These are phyloP conservation scores for Ogataea ganodermae DNA, from an alignment of 805 yeast genomes.

Conservation along the genomic window DNA sequence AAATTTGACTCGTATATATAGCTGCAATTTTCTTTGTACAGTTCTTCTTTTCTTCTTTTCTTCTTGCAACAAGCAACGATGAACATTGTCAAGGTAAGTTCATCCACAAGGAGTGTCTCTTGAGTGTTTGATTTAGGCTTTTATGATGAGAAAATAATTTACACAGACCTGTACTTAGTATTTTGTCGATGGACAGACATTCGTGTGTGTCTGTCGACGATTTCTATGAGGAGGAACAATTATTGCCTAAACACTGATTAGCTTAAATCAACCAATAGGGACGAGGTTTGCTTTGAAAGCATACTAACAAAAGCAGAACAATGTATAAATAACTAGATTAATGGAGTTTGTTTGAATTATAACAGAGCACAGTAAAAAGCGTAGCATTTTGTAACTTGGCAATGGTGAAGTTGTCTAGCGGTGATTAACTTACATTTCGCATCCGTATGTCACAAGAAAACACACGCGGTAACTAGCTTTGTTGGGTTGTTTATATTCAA, in stretches of 20 bases:
- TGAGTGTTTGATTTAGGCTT: neutral
- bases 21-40: neutral
- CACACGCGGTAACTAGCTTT: too few species aligned
- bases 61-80: neutral
- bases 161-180: slow-evolving; percentile 64
- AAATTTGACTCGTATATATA: neutral
- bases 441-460: too few species aligned
- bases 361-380: too few species aligned
- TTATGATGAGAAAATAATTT: slow-evolving; percentile 45
- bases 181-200: slow-evolving; percentile 12
- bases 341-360: neutral
- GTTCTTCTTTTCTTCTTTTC: neutral
- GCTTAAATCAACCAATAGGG: neutral
- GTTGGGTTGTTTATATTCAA: neutral
- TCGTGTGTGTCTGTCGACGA: slow-evolving; percentile 4
- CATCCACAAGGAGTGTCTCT: neutral
- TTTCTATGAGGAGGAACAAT: slow-evolving; percentile 30
- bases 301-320: slow-evolving; percentile 9
- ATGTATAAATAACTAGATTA: slow-evolving; percentile 4
- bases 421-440: too few species aligned
- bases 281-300: neutral
- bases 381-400: too few species aligned
- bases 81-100: neutral
- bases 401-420: too few species aligned
- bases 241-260: slow-evolving; percentile 26